phyloP scores from a whole-genome alignment of 768 basidiomycete species.

The Erythrobasidium yunnanense region DNA sequence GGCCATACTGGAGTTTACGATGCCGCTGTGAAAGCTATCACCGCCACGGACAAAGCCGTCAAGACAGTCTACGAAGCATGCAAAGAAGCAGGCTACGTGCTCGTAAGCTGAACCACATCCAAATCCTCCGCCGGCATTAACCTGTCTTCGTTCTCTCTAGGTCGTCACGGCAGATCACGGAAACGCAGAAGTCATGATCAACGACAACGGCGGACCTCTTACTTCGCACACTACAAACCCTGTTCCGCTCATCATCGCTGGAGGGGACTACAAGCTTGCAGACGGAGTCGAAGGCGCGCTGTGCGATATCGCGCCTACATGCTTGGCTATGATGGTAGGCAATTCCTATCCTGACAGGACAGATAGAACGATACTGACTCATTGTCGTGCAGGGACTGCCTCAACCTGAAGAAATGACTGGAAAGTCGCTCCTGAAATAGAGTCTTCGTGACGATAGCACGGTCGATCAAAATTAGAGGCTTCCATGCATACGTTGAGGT shows the following conservation, averaged over 20 bases:
- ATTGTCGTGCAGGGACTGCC: slow-evolving; percentile 29
- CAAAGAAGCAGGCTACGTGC: slow-evolving; percentile 69
- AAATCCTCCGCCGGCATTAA: not conserved
- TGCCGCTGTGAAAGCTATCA: slow-evolving; percentile 77
- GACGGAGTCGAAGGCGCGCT: slow-evolving; percentile 57
- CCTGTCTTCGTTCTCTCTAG: not conserved
- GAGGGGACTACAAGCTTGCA: slow-evolving; percentile 50
- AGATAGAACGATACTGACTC: not conserved
- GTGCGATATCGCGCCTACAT: slow-evolving; percentile 82
- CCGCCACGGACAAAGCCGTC: slow-evolving; percentile 78
- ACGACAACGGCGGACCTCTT: slow-evolving; percentile 74
- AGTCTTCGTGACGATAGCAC: not conserved
- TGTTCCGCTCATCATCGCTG: slow-evolving; percentile 78
- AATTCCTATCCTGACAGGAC: not conserved
- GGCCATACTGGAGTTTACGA: slow-evolving; percentile 88
- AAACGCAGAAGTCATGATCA: slow-evolving; percentile 89
- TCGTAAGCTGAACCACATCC: slow-evolving; percentile 41
- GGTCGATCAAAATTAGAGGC: no score
- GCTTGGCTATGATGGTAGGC: slow-evolving; percentile 58
- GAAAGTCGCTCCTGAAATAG: slow-evolving; percentile 35
- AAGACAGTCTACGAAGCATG: slow-evolving; percentile 77
- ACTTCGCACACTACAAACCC: slow-evolving; percentile 84
- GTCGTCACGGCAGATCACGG: slow-evolving; percentile 86
- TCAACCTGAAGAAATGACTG: slow-evolving; percentile 39
- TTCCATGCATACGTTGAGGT: no score